A percentile compares a stretch with the other conserved stretches of the same genome.
phyloP scores from a whole-genome alignment of 2,329 filamentous ascomycete genomes.

The Cryphonectria naterciae region DNA sequence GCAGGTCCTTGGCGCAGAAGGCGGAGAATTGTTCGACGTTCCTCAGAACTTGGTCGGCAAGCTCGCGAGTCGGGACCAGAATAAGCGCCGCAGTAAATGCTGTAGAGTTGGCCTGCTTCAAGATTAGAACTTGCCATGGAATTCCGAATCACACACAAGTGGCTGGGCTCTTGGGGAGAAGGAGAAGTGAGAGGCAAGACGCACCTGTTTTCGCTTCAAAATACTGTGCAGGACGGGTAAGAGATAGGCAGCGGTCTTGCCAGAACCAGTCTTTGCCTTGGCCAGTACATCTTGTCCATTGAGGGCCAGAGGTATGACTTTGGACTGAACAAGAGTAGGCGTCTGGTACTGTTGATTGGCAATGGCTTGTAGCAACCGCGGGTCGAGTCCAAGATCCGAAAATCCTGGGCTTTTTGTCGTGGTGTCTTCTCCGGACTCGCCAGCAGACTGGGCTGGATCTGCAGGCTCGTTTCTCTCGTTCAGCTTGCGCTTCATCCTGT shows the following conservation, averaged over 20 bases:
- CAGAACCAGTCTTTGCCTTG: conserved; percentile 91
- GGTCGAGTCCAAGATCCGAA: conserved; percentile 76
- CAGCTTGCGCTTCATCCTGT: conserved; percentile 64
- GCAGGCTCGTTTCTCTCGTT: conserved; percentile 57
- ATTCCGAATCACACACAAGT: conserved; percentile 32
- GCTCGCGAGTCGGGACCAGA: conserved; percentile 90
- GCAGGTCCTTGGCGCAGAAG: conserved; percentile 84
- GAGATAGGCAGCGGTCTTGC: conserved; percentile 96
- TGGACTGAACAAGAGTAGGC: conserved; percentile 86
- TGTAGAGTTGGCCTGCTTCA: conserved; percentile 50
- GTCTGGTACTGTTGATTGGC: conserved; percentile 81
- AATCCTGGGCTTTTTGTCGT: conserved; percentile 59
- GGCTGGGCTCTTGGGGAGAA: conserved; percentile 1
- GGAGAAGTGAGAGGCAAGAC: conserved; percentile 28
- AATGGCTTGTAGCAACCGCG: conserved; percentile 83
- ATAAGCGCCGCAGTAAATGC: conserved; percentile 76
- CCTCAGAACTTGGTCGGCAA: conserved; percentile 88
- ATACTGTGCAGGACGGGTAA: conserved; percentile 86
- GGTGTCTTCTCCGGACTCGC: conserved; percentile 32
- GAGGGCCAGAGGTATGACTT: conserved; percentile 85
- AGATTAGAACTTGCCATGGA: conserved; percentile 1
- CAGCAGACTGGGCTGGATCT: conserved; percentile 34
- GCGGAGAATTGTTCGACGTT: conserved; percentile 75
- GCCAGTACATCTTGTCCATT: conserved; percentile 89
- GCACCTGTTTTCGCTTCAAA: conserved; percentile 74